These are phyloP conservation scores for Eimeria necatrix DNA, from an alignment of 169 alveolate species.

Conservation along the genomic window DNA sequence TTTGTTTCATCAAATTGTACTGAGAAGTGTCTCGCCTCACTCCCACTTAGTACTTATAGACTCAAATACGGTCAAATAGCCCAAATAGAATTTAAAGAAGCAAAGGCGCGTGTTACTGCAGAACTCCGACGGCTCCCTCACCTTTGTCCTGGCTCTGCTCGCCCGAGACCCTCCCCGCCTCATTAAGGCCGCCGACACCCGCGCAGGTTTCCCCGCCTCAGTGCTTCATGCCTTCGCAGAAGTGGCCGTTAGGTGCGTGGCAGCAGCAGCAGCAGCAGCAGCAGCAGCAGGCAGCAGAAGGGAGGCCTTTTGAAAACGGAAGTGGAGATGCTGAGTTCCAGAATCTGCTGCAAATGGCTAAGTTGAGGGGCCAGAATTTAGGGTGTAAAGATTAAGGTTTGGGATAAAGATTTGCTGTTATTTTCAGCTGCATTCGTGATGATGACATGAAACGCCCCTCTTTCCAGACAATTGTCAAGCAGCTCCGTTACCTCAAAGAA, in stretches of 20 bases:
- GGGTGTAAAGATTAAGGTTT: not conserved
- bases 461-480: constrained; percentile 36
- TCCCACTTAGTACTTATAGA: too few species aligned
- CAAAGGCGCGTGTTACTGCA: not conserved
- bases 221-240: constrained; percentile 17
- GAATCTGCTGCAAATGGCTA: not conserved
- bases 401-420: not conserved
- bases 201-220: constrained; percentile 39
- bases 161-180: constrained; percentile 1
- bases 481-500: constrained; percentile 42
- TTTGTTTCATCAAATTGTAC: not conserved
- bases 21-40: too few species aligned
- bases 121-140: constrained; percentile 56
- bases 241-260: constrained; percentile 35
- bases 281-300: not conserved
- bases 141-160: constrained; percentile 15
- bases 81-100: not conserved
- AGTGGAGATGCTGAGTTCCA: not conserved
- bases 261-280: not conserved
- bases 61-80: not conserved
- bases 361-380: not conserved
- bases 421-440: constrained; percentile 61
- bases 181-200: constrained; percentile 54
- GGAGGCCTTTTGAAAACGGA: not conserved
- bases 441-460: constrained; percentile 51